Conservation (phyloP, 306 rosid genomes). For the Cucurbita argyrosperma region DNA sequence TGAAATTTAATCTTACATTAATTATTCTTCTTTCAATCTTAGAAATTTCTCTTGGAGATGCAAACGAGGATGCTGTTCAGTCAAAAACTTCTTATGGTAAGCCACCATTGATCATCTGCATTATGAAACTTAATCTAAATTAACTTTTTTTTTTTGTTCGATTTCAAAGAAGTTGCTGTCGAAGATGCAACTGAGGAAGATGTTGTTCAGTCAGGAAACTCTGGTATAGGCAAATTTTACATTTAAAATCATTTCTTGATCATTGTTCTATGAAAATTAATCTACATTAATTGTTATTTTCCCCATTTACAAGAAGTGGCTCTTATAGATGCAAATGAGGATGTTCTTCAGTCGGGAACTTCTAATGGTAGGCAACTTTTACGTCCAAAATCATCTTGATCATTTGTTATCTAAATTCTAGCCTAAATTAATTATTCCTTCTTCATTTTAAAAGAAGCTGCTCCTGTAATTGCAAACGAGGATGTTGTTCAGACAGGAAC, state of each 20-base stretch:
- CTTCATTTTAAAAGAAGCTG: slow-evolving; percentile 18
- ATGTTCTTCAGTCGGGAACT: slow-evolving; percentile 16
- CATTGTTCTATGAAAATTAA: not conserved
- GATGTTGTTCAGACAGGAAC: slow-evolving; percentile 24
- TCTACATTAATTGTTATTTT: not conserved
- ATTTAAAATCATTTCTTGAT: not conserved
- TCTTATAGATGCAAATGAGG: slow-evolving; percentile 12
- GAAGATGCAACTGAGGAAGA: slow-evolving; percentile 38
- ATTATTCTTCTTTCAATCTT: not conserved
- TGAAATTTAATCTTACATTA: not conserved
- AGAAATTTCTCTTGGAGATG: slow-evolving; percentile 15
- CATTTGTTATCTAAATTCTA: not conserved
- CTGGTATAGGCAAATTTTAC: slow-evolving; percentile 18
- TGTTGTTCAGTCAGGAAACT: slow-evolving; percentile 19
- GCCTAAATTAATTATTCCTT: not conserved
- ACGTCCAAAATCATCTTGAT: not conserved
- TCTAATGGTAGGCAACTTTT: slow-evolving; percentile 20
- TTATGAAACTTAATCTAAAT: not conserved
- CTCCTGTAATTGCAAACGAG: slow-evolving; percentile 28
- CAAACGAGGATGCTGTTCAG: slow-evolving; percentile 14
- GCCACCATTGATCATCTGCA: not conserved
- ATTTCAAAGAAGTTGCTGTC: slow-evolving; percentile 30
- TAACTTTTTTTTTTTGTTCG: not conserved
- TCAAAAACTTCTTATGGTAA: slow-evolving; percentile 28
- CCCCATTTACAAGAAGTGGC: slow-evolving; percentile 6